These are phyloP conservation scores for Calocybe indica DNA, from an alignment of 768 basidiomycete genomes.

Conservation along the genomic window DNA sequence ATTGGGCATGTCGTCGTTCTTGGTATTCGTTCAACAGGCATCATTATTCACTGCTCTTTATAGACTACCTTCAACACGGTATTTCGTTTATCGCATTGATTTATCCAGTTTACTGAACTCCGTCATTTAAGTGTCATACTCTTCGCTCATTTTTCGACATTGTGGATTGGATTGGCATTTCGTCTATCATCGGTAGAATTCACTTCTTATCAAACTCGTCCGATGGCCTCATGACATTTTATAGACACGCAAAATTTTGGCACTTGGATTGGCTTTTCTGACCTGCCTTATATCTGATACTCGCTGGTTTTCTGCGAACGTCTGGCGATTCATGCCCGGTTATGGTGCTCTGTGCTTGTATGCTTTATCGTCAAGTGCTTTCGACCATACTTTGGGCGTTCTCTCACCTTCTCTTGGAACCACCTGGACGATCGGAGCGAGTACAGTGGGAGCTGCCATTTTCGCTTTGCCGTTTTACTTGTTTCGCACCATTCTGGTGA, in stretches of 20 bases:
- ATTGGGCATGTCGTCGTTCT: constrained; percentile 58
- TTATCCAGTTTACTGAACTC: constrained; percentile 1
- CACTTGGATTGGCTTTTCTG: constrained; percentile 40
- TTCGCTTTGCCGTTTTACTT: constrained; percentile 62
- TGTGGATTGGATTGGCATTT: constrained; percentile 53
- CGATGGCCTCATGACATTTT: background rate
- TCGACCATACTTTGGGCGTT: constrained; percentile 57
- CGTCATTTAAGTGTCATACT: constrained; percentile 50
- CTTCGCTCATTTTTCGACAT: constrained; percentile 62
- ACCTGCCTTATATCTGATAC: constrained; percentile 58
- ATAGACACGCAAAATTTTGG: constrained; percentile 46
- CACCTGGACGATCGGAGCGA: constrained; percentile 49
- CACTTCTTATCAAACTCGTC: background rate
- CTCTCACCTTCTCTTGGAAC: constrained; percentile 54
- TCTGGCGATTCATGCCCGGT: constrained; percentile 47
- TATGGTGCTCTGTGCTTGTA: constrained; percentile 63
- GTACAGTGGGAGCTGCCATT: constrained; percentile 55
- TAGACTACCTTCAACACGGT: constrained; percentile 65
- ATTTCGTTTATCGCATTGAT: constrained; percentile 13
- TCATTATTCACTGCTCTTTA: constrained; percentile 65
- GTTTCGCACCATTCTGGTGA: constrained; percentile 53
- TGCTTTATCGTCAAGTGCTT: constrained; percentile 50
- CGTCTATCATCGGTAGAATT: constrained; percentile 40
- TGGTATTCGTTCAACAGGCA: constrained; percentile 64
- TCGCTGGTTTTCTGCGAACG: constrained; percentile 29